Evolutionary conservation across 129 eudicot species (phyloP).

Genomic region (Saussurea involucrata): DNA sequence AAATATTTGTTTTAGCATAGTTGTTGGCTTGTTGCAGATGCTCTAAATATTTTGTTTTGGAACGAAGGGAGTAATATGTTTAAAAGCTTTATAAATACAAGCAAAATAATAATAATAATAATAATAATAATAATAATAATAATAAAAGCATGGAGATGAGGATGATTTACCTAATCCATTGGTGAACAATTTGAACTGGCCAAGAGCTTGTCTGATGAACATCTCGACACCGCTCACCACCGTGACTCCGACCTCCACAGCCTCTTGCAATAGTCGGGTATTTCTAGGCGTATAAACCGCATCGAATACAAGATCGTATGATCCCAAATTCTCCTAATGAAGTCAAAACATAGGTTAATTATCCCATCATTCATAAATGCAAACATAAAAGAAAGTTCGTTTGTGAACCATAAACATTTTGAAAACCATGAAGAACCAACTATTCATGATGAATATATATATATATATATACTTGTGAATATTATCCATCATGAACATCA

Average conservation of each 20-base stretch:
- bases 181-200: slow-evolving; percentile 78
- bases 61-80: no score
- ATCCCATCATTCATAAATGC: not conserved
- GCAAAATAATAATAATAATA: not conserved
- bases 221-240: slow-evolving; percentile 87
- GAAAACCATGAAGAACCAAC: not conserved
- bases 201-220: slow-evolving; percentile 83
- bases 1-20: no score
- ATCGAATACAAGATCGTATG: slow-evolving; percentile 76
- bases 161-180: slow-evolving; percentile 60
- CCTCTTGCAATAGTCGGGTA: slow-evolving; percentile 76
- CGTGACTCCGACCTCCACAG: slow-evolving; percentile 64
- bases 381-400: not conserved
- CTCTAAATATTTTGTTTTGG: no score
- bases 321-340: slow-evolving; percentile 51
- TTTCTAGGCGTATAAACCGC: slow-evolving; percentile 87
- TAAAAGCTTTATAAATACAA: not conserved
- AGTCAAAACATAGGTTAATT: not conserved
- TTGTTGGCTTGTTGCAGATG: no score
- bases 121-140: no score
- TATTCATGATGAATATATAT: not conserved
- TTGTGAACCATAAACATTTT: not conserved
- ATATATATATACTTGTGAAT: no score
- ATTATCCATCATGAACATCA: no score
- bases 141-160: not conserved